Base-by-base conservation (phyloP, 371 early-diverging fungal genomes). In the Mortierella sp. region DNA sequence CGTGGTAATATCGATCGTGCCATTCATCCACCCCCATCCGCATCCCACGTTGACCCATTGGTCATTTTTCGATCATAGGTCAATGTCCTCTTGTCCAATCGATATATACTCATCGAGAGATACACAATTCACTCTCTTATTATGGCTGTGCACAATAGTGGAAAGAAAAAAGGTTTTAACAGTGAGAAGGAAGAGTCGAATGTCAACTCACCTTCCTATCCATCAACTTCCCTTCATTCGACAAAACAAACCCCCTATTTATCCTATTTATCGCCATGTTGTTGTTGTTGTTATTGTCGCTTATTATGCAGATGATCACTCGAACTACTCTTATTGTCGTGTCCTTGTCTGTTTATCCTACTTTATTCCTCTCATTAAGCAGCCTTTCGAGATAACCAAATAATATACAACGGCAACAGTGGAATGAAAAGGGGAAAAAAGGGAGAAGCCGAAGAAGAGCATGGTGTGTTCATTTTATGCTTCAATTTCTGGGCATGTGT, bases 1-100 rank as follows among this genome's bases (percentile, higher is more conserved):
- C 42, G 42, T 68, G n/a, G 68, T 10, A 34, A 63, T 31, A 63
- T 16, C 14, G 28, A 60, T 63, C 34, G 21, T 38, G 68, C 68
- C 68, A 21, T 24, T 9, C 9, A 10, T 24, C 38, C 34, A 68
- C 68, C 10, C 11, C 3, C 24, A 24, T 42, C 21, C 68, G 34
- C 44, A 38, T 42, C 68, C 68, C 68, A 68, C 24, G 10, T 42
- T 68, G 68, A 34, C 24, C 68, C n/a, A 68, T 68, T 68, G 68
- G 68, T 10, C 42, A 68, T 34, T 31, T 19, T 21, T 38, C 65
- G 65, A 65, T 24, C 65, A 21, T 65, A 16, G 38, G 24, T 2
- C 68, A 68, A 16, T 63, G 11, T 21, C 44, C 42, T 68, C 11
- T 68, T 11, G 44, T 42, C 68, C 68, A 68, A 38, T 68, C 68